Conservation (phyloP, 2,329 filamentous ascomycete genomes). For the Dactylellina haptotyla region DNA sequence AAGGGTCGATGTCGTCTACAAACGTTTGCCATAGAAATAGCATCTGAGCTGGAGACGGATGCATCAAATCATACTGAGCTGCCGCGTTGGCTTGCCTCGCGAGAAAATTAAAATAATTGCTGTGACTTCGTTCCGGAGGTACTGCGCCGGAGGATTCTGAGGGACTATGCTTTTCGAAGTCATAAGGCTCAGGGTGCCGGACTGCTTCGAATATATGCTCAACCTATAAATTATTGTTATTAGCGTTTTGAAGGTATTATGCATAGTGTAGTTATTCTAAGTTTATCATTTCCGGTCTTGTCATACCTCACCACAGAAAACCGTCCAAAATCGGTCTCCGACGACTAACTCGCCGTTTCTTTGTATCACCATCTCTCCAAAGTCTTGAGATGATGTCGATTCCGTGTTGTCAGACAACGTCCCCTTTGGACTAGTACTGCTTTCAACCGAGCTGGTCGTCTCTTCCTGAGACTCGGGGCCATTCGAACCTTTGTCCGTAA, state of each 20-base stretch:
- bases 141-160: neutral
- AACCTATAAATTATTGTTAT: constrained; percentile 14
- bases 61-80: constrained; percentile 22
- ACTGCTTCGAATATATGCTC: constrained; percentile 49
- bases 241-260: neutral
- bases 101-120: constrained; percentile 37
- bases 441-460: neutral
- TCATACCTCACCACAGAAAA: constrained; percentile 45
- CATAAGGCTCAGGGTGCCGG: constrained; percentile 30
- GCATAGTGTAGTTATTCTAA: neutral
- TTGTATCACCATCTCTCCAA: constrained; percentile 10
- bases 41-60: constrained; percentile 39
- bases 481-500: neutral
- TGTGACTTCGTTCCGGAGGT: constrained; percentile 14
- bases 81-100: constrained; percentile 38
- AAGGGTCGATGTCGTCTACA: constrained; percentile 55
- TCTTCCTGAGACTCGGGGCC: neutral
- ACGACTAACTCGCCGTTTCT: constrained; percentile 39
- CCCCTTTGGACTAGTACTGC: neutral
- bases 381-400: neutral
- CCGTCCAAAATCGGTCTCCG: constrained; percentile 47
- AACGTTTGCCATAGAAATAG: constrained; percentile 56
- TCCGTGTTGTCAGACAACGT: neutral
- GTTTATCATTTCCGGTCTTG: too few relatives aligned
- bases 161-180: constrained; percentile 24